phyloP scores from a whole-genome alignment of 768 basidiomycete species.

The Pluteus cervinus region DNA sequence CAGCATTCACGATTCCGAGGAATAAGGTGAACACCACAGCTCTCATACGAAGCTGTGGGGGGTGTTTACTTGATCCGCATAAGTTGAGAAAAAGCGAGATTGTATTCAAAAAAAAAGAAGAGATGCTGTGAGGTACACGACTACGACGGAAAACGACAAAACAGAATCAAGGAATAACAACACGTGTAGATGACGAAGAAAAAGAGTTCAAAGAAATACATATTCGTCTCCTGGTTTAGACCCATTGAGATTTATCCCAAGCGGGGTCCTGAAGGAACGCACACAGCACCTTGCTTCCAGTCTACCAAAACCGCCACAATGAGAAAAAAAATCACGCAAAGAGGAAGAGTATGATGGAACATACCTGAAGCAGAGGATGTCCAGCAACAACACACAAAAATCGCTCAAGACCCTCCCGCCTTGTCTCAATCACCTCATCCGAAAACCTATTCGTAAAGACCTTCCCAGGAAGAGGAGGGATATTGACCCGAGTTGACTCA shows the following conservation, averaged over 20 bases:
- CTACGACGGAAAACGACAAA: too few relatives aligned
- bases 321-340: neutral
- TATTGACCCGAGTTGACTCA: slow-evolving; percentile 95
- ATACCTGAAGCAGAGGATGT: slow-evolving; percentile 90
- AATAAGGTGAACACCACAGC: too few relatives aligned
- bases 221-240: too few relatives aligned
- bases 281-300: slow-evolving; percentile 94
- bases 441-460: slow-evolving; percentile 98
- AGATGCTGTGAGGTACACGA: too few relatives aligned
- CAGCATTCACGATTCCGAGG: too few relatives aligned
- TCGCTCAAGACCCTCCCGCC: slow-evolving; percentile 90
- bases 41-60: too few relatives aligned
- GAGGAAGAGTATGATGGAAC: slow-evolving; percentile 13
- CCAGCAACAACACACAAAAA: slow-evolving; percentile 97
- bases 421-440: slow-evolving; percentile 91
- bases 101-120: too few relatives aligned
- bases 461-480: slow-evolving; percentile 95
- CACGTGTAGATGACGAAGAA: too few relatives aligned
- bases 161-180: too few relatives aligned
- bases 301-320: slow-evolving; percentile 37
- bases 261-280: slow-evolving; percentile 93
- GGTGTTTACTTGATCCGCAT: too few relatives aligned
- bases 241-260: slow-evolving; percentile 83
- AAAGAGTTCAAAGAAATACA: too few relatives aligned
- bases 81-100: too few relatives aligned